Base-by-base conservation (phyloP, 2,329 filamentous ascomycete genomes). In the Cladophialophora yegresii region DNA sequence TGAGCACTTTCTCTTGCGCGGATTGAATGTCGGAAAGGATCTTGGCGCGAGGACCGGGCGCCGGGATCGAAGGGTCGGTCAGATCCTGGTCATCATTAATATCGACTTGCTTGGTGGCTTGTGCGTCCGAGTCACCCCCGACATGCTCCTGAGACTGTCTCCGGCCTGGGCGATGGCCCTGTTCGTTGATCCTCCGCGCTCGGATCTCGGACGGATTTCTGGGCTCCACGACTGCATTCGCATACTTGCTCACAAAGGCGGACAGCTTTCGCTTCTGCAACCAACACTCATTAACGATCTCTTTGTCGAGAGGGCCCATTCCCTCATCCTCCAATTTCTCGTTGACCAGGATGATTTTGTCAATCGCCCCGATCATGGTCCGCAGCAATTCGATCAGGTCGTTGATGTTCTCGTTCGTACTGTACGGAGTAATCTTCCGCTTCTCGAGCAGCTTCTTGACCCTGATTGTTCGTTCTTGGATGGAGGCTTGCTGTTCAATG, bases 341-440 rank as follows among this genome's bases (percentile, higher is more conserved):
- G 36, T 70, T 69, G 43, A 71, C 60, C 20, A 61, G 54, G 12
- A 71, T 47, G 12, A 77, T 66, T 20, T 73, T 64, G 63, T 76
- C 73, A 56, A 72, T 75, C 12, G 74, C 75, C 50, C 68, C 54
- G 47, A 77, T 72, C 68, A 77, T 73, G 26, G 69, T 66, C 16
- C 68, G 66, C 28, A 72, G 60, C 9, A 78, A 69, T 16, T 58
- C 58, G 20, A 73, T 51, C 22, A 74, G 60, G 26, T 70, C 68
- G 13, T 51, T 51, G 16, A 66, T 60, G 54, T 66, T 67, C 54
- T 67, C 68, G 28, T 40, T 59, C 0, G 63, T 58, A 10, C 54
- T 62, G 22, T 62, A 61, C 7, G 62, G 56, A 9, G 64, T 64
- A 16, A 64, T 65, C 43, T 51, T 51, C n/a, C 67, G 64, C 43